phyloP scores from a whole-genome alignment of 495 filamentous ascomycete species.

The Astrothelium subdiscretum region DNA sequence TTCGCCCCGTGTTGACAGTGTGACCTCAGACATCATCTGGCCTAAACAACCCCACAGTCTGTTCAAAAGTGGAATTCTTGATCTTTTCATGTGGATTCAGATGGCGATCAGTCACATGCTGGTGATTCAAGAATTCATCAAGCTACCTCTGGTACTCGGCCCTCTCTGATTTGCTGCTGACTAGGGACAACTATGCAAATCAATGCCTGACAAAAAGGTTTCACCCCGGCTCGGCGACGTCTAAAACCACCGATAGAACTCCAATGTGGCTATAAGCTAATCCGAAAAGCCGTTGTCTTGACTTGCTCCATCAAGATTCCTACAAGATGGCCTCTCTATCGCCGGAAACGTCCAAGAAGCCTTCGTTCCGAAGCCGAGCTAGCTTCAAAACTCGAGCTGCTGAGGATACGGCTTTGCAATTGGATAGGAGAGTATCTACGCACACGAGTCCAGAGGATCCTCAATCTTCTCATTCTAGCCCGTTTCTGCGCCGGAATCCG shows the following conservation, averaged over 20 bases:
- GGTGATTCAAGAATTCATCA: background rate
- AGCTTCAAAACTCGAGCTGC: conserved; percentile 44
- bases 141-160: background rate
- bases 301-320: background rate
- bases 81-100: background rate
- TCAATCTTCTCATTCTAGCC: background rate
- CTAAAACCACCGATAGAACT: too few relatives aligned
- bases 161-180: background rate
- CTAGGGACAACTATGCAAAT: background rate
- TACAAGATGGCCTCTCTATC: background rate
- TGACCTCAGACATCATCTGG: conserved; percentile 1
- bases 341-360: conserved; percentile 7
- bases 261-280: background rate
- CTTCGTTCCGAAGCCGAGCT: conserved; percentile 32
- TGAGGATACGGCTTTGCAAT: conserved; percentile 42
- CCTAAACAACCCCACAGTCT: background rate
- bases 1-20: background rate
- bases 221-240: too few relatives aligned
- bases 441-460: background rate
- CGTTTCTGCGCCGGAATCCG: conserved; percentile 14
- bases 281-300: background rate
- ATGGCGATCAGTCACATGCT: background rate
- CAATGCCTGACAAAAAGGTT: background rate
- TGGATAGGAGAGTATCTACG: conserved; percentile 30
- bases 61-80: background rate